Evolutionary conservation across 805 yeast species (phyloP), one percentile per base, ranked within the genome.

Genomic region (Cyberlindnera misumaiensis): DNA sequence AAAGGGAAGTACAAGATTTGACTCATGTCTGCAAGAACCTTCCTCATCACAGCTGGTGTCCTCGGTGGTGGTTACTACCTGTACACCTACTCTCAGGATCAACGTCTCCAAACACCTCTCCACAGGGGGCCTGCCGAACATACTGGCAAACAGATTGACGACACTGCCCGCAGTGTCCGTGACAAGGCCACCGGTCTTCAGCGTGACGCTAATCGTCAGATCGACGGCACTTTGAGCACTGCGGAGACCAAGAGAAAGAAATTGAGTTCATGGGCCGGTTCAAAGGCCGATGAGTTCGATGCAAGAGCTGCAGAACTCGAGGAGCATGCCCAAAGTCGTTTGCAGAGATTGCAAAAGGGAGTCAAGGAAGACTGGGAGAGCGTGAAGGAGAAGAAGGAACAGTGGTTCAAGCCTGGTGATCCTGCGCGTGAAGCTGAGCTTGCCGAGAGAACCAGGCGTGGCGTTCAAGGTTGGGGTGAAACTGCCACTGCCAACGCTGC

Each of bases 381-480:
- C 16, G 53, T 50, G 9, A 55, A 52, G 40, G 49, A 46, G 20
- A 39, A 49, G 6, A 33, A 36, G 32, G 39, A 35, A 15, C 17
- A 35, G 3, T 28, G 32, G 22, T 35, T 41, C 22, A 32, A 38
- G 25, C 34, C 34, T 7, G 24, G 39, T 5, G 47, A 41, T 3
- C 30, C 40, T 11, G 47, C 40, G 17, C 60, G 52, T 27, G 60
- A 62, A 16, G 54, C 52, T 14, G 55, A 59, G 18, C 42, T 58
- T 24, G 60, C 59, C 1, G 49, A 50, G 29, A 40, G 46, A 17
- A 66, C 72, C 3, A 56, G 56, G 35, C 46, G 53, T 5, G 52
- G 68, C 4, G 56, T 69, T 4, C 53, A 51, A 17, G 75, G 75
- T 1, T 70, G 73, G 69, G 73, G 75, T 27, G 72, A 68, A 35